Base-by-base conservation (phyloP, 345 rosid species). In the Turritis glabra region DNA sequence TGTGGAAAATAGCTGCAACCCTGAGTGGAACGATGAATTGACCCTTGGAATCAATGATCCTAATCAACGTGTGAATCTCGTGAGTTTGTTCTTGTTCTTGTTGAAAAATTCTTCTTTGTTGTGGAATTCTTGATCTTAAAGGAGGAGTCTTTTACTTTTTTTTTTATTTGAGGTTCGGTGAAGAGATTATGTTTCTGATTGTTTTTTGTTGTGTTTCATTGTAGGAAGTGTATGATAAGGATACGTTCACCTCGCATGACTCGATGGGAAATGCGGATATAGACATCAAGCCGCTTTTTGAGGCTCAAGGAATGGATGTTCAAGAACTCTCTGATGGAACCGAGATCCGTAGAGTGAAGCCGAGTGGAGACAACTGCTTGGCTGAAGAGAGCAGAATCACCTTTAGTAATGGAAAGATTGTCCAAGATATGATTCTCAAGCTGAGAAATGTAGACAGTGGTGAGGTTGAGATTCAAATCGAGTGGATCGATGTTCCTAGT, bases 191-290 rank as follows among this genome's bases (percentile, higher is more conserved):
- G 68, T 44, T 25, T 32, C 3, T 30, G 15, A 30, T 54, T 41
- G 3, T 15, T 54, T 27, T 43, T 1, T 22, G 4, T 21, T 2
- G 17, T 57, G 2, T 33, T 32, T 66, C 23, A 0, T 61, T 69
- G 60, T 83, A 88, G 95, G 80, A 76, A n/a, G 97, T 93, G 57
- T 89, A 76, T 50, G 96, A 91, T 82, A 82, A 88, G 26, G 97
- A 88, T 79, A 84, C 84, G 0, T 69, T 93, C 29, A 76, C 82
- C 1, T 76, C 71, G 6, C 97, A 93, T 71, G 98, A 93, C 75
- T 60, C 75, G 62, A 86, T 90, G 97, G 97, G 97, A 41, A 86
- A 90, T 11, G 96, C 94, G 38, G 88, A 82, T 44, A 75, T 93
- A 54, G 90, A 85, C 61, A 60, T 89, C 19, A 80, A 60, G 56